These are phyloP conservation scores for Ocimum tenuiflorum DNA, from an alignment of 257 asterid species.

Conservation along the genomic window DNA sequence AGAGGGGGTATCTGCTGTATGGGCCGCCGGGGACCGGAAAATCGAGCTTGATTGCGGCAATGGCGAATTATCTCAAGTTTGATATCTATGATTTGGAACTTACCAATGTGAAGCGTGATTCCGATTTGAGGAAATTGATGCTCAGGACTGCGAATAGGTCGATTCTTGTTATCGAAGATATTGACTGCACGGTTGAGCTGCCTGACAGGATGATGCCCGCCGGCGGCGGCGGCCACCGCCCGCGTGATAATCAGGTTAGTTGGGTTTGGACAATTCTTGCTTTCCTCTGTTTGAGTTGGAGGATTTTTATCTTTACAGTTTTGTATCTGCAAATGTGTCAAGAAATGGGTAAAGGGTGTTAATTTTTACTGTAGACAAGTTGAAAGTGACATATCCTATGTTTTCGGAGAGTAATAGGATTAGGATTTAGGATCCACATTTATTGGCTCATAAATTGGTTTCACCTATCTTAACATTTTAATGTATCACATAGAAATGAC, in stretches of 20 bases:
- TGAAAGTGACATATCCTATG: no score
- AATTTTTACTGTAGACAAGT: no score
- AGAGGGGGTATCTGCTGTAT: slow-evolving; percentile 62
- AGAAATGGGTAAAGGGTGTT: neutral
- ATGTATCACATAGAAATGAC: no score
- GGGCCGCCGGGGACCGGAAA: slow-evolving; percentile 86
- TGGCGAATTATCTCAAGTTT: slow-evolving; percentile 62
- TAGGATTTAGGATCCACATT: no score
- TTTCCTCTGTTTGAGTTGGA: no score
- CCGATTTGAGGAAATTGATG: slow-evolving; percentile 56
- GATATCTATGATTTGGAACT: slow-evolving; percentile 71
- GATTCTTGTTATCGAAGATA: slow-evolving; percentile 68
- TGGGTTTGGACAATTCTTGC: no score
- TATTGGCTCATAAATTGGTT: no score
- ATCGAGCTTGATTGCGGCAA: slow-evolving; percentile 66
- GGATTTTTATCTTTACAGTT: neutral
- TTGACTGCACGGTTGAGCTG: slow-evolving; percentile 55
- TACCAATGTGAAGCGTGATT: slow-evolving; percentile 38
- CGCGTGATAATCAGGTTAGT: slow-evolving; percentile 30
- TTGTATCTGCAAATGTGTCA: no score
- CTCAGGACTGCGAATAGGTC: slow-evolving; percentile 56
- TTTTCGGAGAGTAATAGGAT: no score
- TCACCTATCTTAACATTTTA: no score
- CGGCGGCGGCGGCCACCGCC: neutral
- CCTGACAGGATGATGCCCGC: slow-evolving; percentile 32